Base-by-base conservation (phyloP, 257 asterid genomes). In the Solanum rostratum region DNA sequence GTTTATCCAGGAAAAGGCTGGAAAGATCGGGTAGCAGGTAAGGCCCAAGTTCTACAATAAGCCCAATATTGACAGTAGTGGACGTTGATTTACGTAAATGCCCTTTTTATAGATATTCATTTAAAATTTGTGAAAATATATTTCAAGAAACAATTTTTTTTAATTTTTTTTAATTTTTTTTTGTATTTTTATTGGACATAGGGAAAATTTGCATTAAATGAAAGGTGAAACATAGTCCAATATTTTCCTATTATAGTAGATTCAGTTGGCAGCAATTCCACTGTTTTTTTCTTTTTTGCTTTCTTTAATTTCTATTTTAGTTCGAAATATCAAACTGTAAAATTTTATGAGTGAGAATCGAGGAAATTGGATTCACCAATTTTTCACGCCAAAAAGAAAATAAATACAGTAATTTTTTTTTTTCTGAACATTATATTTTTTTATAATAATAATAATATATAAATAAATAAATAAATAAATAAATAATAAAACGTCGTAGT, bases 401-500 rank as follows among this genome's bases (percentile, higher is more conserved):
- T 74, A 83, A 39, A 30, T 41, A 43, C 10, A 5, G 37, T 33
- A 33, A 33, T 33, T 2, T 33, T 39, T 1, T 19, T 12, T n/a
- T 6, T 71, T 37, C 53, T 71, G 12, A 41, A 12, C 7, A 22
- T 15, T 49, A 30, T 30, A 11, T 71, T 39, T n/a, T 20, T 0
- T 63, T 12, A 13, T 8, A 68, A 8, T 68, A 66, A 65, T 7
- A n/a, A n/a, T n/a, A n/a, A n/a, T n/a, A n/a, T n/a, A n/a, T n/a
- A n/a, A n/a, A n/a, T n/a, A n/a, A n/a, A n/a, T n/a, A n/a, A n/a
- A n/a, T n/a, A n/a, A 27, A 62, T 27, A 65, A 59, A 6, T 63
- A 5, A 24, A 30, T 71, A 70, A 80, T 82, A 50, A 83, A 37
- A 82, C 83, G 90, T 84, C 91, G 87, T 69, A 85, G 89, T 89